Percentiles rank a stretch among this genome's conserved stretches.
Conservation (phyloP, 495 filamentous ascomycete genomes). For the Hypoxylon fragiforme region DNA sequence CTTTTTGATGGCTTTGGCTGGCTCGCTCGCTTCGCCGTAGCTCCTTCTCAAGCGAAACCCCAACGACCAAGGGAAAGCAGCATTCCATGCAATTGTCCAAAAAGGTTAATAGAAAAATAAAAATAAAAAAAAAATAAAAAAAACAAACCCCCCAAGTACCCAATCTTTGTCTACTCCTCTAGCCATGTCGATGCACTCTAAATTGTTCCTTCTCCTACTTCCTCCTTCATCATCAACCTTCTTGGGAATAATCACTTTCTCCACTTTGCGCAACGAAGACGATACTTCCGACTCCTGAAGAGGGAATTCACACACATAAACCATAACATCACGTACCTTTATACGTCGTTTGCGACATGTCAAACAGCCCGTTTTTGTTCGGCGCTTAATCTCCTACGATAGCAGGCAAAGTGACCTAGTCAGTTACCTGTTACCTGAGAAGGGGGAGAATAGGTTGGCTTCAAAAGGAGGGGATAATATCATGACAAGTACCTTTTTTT, state of each 20-base stretch:
- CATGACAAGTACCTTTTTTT: slow-evolving; percentile 73
- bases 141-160: no score
- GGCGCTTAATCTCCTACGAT: slow-evolving; percentile 85
- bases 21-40: slow-evolving; percentile 34
- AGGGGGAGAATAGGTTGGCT: neutral
- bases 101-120: neutral
- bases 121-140: no score
- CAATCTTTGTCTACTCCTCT: no score
- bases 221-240: neutral
- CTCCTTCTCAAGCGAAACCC: slow-evolving; percentile 31
- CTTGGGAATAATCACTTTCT: neutral
- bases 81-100: neutral
- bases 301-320: slow-evolving; percentile 7
- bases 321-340: slow-evolving; percentile 72
- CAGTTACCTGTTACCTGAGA: slow-evolving; percentile 27
- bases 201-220: neutral
- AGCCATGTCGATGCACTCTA: neutral
- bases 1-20: slow-evolving; percentile 12
- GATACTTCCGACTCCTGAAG: neutral
- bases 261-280: neutral
- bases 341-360: slow-evolving; percentile 97
- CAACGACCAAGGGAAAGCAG: neutral
- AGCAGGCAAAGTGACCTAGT: slow-evolving; percentile 28
- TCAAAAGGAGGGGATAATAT: slow-evolving; percentile 5
- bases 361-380: slow-evolving; percentile 96